These are phyloP conservation scores for Senna siamea DNA, from an alignment of 306 rosid genomes.

Conservation along the genomic window DNA sequence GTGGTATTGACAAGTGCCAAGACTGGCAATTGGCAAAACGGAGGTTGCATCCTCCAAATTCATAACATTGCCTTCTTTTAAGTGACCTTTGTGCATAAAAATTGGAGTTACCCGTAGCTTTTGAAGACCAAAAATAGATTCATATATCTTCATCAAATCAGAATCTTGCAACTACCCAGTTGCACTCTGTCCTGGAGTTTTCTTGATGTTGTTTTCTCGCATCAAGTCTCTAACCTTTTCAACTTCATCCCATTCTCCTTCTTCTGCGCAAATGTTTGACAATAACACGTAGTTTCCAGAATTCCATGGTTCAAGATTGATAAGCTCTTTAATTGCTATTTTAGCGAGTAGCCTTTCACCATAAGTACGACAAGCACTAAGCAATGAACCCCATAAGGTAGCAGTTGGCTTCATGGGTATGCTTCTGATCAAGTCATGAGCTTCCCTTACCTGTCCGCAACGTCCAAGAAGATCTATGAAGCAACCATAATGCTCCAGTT, in stretches of 20 bases:
- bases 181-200: constrained; percentile 80
- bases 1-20: background rate
- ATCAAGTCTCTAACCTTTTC: constrained; percentile 70
- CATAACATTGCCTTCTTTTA: background rate
- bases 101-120: background rate
- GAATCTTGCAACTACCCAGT: constrained; percentile 42
- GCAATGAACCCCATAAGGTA: constrained; percentile 83
- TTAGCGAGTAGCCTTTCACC: constrained; percentile 66
- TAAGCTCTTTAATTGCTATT: constrained; percentile 65
- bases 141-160: constrained; percentile 1
- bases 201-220: constrained; percentile 57
- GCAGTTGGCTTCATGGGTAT: constrained; percentile 78
- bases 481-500: constrained; percentile 84
- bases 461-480: constrained; percentile 84
- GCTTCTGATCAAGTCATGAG: constrained; percentile 65
- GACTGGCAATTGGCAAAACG: background rate
- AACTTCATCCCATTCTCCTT: constrained; percentile 81
- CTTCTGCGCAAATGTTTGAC: constrained; percentile 81
- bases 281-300: constrained; percentile 81
- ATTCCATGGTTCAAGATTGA: constrained; percentile 75
- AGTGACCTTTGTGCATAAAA: constrained; percentile 1
- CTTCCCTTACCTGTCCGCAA: constrained; percentile 62
- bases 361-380: constrained; percentile 79
- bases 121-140: background rate
- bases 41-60: constrained; percentile 20